phyloP scores from a whole-genome alignment of 495 filamentous ascomycete species.

The Lophiostoma macrostomum region DNA sequence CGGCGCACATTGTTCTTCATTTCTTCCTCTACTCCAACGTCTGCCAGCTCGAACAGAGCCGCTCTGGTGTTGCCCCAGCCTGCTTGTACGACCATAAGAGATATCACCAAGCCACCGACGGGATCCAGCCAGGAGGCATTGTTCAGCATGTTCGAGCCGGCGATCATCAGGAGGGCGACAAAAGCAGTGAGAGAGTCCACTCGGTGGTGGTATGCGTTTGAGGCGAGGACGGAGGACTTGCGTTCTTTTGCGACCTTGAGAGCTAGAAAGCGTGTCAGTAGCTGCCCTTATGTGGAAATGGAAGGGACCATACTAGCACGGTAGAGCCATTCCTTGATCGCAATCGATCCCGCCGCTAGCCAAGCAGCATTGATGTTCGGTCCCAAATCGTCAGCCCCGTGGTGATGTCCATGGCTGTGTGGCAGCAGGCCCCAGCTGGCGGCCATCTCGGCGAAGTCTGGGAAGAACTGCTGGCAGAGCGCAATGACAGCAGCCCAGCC shows the following conservation, averaged over 20 bases:
- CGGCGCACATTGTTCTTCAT: constrained; percentile 66
- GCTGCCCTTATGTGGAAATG: neutral
- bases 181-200: constrained; percentile 93
- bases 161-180: constrained; percentile 82
- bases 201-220: constrained; percentile 93
- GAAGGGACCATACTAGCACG: constrained; percentile 71
- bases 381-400: constrained; percentile 53
- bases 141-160: constrained; percentile 79
- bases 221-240: constrained; percentile 93
- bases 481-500: constrained; percentile 71
- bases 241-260: constrained; percentile 95
- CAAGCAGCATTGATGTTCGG: constrained; percentile 92
- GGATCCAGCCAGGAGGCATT: constrained; percentile 91
- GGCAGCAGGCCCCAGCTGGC: constrained; percentile 59
- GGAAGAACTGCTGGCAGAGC: constrained; percentile 75
- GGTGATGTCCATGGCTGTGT: constrained; percentile 59
- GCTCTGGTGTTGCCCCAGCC: constrained; percentile 81
- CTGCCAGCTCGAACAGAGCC: constrained; percentile 81
- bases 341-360: constrained; percentile 87
- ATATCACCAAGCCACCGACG: constrained; percentile 88
- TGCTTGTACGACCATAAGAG: constrained; percentile 85
- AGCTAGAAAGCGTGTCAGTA: constrained; percentile 45
- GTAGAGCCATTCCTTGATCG: constrained; percentile 95
- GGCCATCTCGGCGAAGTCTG: constrained; percentile 62
- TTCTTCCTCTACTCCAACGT: constrained; percentile 82